These are phyloP conservation scores for Triangularia verruculosa DNA, from an alignment of 2,329 filamentous ascomycete species.

Conservation along the genomic window DNA sequence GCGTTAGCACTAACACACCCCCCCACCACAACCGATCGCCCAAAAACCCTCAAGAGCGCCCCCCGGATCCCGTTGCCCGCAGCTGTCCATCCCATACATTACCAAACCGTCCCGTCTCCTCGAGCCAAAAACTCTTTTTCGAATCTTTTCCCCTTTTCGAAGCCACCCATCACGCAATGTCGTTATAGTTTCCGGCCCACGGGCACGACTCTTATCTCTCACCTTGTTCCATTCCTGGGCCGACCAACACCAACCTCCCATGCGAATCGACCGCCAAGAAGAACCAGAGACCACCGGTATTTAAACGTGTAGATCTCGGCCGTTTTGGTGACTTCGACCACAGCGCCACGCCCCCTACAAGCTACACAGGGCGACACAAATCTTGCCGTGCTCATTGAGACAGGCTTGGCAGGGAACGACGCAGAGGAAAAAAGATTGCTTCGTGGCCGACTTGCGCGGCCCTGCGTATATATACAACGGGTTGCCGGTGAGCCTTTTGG, in stretches of 20 bases:
- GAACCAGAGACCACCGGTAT: constrained; percentile 22
- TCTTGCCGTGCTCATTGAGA: constrained; percentile 21
- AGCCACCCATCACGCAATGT: constrained; percentile 18
- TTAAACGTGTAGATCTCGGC: constrained; percentile 28
- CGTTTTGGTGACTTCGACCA: constrained; percentile 22
- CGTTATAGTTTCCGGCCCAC: constrained; percentile 24
- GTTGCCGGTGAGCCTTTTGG: neutral
- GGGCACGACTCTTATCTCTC: constrained; percentile 15
- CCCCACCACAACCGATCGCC: constrained; percentile 14
- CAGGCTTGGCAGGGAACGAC: constrained; percentile 26
- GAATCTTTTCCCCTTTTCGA: neutral
- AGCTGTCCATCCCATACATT: constrained; percentile 3
- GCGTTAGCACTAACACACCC: constrained; percentile 13
- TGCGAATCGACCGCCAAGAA: constrained; percentile 22
- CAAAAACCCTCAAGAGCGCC: constrained; percentile 23
- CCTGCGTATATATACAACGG: neutral
- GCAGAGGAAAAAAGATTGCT: neutral
- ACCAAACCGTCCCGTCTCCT: constrained; percentile 1
- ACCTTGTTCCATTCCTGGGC: neutral
- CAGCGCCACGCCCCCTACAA: constrained; percentile 24
- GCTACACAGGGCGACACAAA: constrained; percentile 27
- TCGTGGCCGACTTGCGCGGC: neutral
- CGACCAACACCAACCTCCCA: neutral
- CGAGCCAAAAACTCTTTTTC: constrained; percentile 18
- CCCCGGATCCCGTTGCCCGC: constrained; percentile 7